phyloP scores from a whole-genome alignment of 768 basidiomycete species.

The Termitomyces sp. region DNA sequence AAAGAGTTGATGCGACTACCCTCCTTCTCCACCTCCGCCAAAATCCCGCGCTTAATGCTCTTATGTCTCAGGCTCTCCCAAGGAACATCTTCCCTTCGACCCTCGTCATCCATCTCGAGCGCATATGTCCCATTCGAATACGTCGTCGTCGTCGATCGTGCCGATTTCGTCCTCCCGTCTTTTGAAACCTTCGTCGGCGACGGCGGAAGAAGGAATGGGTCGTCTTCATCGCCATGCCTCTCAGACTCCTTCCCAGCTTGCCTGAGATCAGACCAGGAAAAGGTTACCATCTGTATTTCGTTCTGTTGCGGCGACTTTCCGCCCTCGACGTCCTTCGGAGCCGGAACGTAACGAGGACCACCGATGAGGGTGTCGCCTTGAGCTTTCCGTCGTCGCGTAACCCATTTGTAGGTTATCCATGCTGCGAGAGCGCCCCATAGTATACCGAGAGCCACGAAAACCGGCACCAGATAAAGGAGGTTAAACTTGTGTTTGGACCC shows the following conservation, averaged over 20 bases:
- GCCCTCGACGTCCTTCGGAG: conserved; percentile 15
- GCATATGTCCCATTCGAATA: conserved; percentile 7
- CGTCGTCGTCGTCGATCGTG: conserved; percentile 10
- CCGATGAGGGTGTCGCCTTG: conserved; percentile 7
- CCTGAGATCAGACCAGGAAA: conserved; percentile 15
- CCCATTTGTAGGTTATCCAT: conserved; percentile 35
- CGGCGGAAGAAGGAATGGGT: conserved; percentile 22
- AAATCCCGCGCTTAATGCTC: conserved; percentile 49
- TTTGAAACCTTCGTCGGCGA: conserved; percentile 5
- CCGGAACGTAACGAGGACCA: conserved; percentile 23
- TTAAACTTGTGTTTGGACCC: conserved; percentile 5
- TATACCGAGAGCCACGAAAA: conserved; percentile 27
- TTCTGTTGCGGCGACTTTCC: conserved; percentile 7
- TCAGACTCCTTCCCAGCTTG: not conserved
- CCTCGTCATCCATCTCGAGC: conserved; percentile 21
- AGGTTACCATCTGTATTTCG: conserved; percentile 9
- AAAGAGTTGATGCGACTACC: conserved; percentile 29
- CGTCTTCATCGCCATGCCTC: not conserved
- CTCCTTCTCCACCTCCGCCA: conserved; percentile 38
- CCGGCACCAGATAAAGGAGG: conserved; percentile 25
- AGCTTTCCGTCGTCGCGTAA: conserved; percentile 21
- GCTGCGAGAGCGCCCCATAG: conserved; percentile 25
- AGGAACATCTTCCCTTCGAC: conserved; percentile 21
- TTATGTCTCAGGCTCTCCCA: conserved; percentile 47
- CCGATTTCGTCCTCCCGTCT: conserved; percentile 11